A percentile compares a stretch with the other conserved stretches of the same genome.
Conservation (phyloP, 2,329 filamentous ascomycete genomes). For the Pestalotiopsis sp. region DNA sequence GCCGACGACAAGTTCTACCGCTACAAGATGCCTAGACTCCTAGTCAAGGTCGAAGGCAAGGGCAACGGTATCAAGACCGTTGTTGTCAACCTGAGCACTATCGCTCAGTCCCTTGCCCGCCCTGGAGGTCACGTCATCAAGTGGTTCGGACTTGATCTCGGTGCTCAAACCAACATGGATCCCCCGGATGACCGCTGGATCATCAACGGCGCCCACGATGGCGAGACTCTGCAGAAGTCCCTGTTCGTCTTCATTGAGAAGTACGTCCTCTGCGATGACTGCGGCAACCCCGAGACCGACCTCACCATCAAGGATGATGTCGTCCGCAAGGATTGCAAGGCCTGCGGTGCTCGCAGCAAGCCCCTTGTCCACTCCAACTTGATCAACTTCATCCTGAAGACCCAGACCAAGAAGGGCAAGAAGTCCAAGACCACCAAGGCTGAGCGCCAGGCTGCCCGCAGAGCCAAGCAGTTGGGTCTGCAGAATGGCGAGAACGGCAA, state of each 20-base stretch:
- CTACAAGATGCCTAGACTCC: slow-evolving; percentile 99
- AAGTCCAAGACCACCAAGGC: slow-evolving; percentile 96
- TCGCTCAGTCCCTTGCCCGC: slow-evolving; percentile 88
- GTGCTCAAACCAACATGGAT: slow-evolving; percentile 97
- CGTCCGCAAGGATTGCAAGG: slow-evolving; percentile 97
- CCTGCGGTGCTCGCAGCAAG: slow-evolving; percentile 89
- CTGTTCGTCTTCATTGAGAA: slow-evolving; percentile 98
- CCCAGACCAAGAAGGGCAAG: slow-evolving; percentile 83
- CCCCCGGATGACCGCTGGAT: slow-evolving; percentile 99
- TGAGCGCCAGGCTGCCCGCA: slow-evolving; percentile 86
- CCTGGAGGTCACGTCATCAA: slow-evolving; percentile 97
- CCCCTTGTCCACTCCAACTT: slow-evolving; percentile 95
- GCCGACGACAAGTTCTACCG: slow-evolving; percentile 99
- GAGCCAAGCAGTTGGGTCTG: slow-evolving; percentile 76
- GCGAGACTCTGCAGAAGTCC: slow-evolving; percentile 94
- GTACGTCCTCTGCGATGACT: slow-evolving; percentile 99
- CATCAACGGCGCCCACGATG: slow-evolving; percentile 98
- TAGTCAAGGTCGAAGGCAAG: slow-evolving; percentile 99
- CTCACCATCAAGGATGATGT: slow-evolving; percentile 91
- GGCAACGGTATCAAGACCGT: slow-evolving; percentile 99
- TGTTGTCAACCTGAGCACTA: slow-evolving; percentile 93
- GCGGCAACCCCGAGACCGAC: slow-evolving; percentile 99
- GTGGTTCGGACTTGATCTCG: slow-evolving; percentile 98
- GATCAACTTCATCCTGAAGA: slow-evolving; percentile 96
- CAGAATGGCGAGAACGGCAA: slow-evolving; percentile 54